Conservation (phyloP, 1,284 basidiomycete genomes). For the Tylopilus sp. region DNA sequence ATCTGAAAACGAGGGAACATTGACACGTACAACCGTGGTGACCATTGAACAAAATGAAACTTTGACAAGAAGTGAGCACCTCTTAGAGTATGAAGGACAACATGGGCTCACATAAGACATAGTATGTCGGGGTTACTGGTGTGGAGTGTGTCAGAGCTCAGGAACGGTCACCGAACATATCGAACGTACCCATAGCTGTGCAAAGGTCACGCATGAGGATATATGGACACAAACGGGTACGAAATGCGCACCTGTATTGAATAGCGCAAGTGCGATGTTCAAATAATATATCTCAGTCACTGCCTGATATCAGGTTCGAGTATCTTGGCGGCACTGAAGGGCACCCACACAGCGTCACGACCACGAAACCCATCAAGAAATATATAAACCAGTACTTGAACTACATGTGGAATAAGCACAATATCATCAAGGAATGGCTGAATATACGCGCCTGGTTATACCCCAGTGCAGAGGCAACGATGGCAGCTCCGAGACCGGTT, state of each 20-base stretch:
- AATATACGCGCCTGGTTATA: slow-evolving; percentile 69
- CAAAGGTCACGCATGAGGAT: slow-evolving; percentile 14
- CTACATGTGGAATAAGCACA: slow-evolving; percentile 33
- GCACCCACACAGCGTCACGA: slow-evolving; percentile 71
- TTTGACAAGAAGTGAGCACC: slow-evolving; percentile 20
- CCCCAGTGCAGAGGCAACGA: slow-evolving; percentile 83
- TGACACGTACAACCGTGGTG: slow-evolving; percentile 65
- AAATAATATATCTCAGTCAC: slow-evolving; percentile 94
- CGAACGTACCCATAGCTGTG: slow-evolving; percentile 69
- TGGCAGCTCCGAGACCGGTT: slow-evolving; percentile 88
- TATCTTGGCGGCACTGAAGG: slow-evolving; percentile 3
- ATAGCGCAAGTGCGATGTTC: slow-evolving; percentile 94
- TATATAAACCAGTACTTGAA: slow-evolving; percentile 85
- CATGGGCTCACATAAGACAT: slow-evolving; percentile 64
- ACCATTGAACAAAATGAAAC: slow-evolving; percentile 75
- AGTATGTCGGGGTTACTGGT: slow-evolving; percentile 84
- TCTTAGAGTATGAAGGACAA: not conserved
- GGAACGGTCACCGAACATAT: slow-evolving; percentile 6
- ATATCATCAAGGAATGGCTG: not conserved
- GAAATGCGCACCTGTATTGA: slow-evolving; percentile 73
- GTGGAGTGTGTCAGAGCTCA: slow-evolving; percentile 13
- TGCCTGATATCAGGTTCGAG: slow-evolving; percentile 31
- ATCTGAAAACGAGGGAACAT: slow-evolving; percentile 9
- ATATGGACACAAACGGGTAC: not conserved
- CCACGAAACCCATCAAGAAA: slow-evolving; percentile 82